Base-by-base conservation (phyloP, 2,329 filamentous ascomycete species). In the Nannizziopsis barbatae region DNA sequence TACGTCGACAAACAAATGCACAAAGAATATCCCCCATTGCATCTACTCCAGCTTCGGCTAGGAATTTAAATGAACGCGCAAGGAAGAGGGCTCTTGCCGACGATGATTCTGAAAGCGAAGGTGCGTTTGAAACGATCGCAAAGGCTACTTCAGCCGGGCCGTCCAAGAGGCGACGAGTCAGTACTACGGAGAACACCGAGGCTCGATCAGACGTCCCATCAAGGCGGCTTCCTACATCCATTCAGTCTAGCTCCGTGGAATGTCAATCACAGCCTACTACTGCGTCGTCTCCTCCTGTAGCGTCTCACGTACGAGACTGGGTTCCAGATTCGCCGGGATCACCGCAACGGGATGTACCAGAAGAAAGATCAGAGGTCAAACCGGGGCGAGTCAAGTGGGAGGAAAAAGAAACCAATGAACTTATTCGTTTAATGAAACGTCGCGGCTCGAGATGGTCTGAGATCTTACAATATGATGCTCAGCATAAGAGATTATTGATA, bases 371-470 rank as follows among this genome's bases (percentile, higher is more conserved):
- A 22, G 9, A 10, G 3, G 14, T 3, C 15, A 18, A 11, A 31
- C 20, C 33, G 14, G 11, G 22, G 33, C 20, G 47, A 6, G 15
- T 40, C 20, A 17, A n/a, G 2, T 75, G 68, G 68, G 64, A 64
- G 1, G 51, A 56, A 1, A 57, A 55, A 8, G 72, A 75, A 55
- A 58, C 68, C 12, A 50, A 61, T 1, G 65, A 66, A 3, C 62
- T 84, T 1, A 62, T 75, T 2, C 55, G 70, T 0, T 64, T 75
- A 20, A 74, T 83, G 52, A 67, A 55, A 1, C 53, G 65, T 8
- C 59, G 67, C 40, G 73, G 74, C 1, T 63, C 61, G 4, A 60
- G 59, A 8, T 83, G 75, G 66, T 53, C 73, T 1, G 20, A 45
- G 0, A 75, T 83, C 40, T 56, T 62, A 17, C 57, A 61, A 10